Evolutionary conservation across 192 early-diverging fungal species (phyloP), one percentile per base, ranked within the genome.

Genomic region (Rhizophlyctis rosea): DNA sequence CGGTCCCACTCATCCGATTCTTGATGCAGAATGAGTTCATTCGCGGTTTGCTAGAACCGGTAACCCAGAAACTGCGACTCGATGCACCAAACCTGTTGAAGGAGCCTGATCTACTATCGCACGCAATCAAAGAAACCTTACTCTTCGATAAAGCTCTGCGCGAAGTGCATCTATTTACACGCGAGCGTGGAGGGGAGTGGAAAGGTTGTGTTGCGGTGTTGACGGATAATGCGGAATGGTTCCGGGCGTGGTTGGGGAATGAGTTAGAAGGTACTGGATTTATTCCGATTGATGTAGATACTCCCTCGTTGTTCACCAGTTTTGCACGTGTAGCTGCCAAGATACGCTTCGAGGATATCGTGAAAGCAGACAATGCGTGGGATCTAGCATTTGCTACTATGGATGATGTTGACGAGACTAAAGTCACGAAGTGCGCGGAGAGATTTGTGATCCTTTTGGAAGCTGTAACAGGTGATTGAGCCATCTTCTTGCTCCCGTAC

Each of bases 221-320:
- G 28, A 70, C 68, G 54, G 68, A 70, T 35, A 28, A 59, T 31
- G 30, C 56, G 0, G 62, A 70, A 32, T 66, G 62, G 55, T 70
- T 70, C 33, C 13, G 34, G 21, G 35, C 56, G 35, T 70, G 68
- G 68, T 25, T 70, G 24, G 25, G 21, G 4, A 64, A 65, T 39
- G 68, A 70, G 36, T 34, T 55, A 33, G 44, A 47, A 29, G 68
- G 62, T 70, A 47, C 13, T 58, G 29, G 50, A 7, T 52, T 14
- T 23, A 36, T 58, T 34, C 9, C 18, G 18, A 28, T 7, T 44
- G 33, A 5, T 23, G 50, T 27, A 23, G 9, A 47, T 13, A 47
- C 27, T 27, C 9, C 50, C 5, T 33, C 18, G 14, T 34, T 34
- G 53, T 63, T 64, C 32, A 32, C 23, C 16, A 24, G 33, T 44